Evolutionary conservation across 805 yeast genomes (phyloP).

Genomic region (Saccharomycopsis babjevae): DNA sequence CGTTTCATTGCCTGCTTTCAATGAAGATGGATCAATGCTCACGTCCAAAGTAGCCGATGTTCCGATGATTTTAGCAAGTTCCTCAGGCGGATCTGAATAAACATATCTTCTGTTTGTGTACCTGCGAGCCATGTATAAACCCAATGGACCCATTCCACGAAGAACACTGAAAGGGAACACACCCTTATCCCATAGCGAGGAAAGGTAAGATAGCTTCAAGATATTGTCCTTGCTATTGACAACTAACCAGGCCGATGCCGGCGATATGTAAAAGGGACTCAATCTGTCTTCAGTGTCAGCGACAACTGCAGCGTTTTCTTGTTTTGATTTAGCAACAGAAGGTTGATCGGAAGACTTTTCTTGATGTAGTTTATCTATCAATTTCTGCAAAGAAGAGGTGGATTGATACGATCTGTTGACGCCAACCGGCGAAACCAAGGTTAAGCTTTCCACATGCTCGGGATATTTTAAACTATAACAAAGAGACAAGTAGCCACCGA

Average conservation of each 20-base stretch:
- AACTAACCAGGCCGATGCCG: not conserved
- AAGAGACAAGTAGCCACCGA: slow-evolving; percentile 66
- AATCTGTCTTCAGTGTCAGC: slow-evolving; percentile 30
- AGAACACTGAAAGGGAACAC: slow-evolving; percentile 21
- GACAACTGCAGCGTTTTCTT: not conserved
- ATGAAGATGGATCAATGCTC: not conserved
- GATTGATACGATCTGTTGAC: slow-evolving; percentile 47
- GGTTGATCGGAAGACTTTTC: not conserved
- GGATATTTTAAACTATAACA: slow-evolving; percentile 56
- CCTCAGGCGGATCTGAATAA: not conserved
- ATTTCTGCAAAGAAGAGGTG: slow-evolving; percentile 21
- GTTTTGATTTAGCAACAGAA: not conserved
- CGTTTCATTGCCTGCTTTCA: slow-evolving; percentile 19
- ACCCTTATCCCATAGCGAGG: slow-evolving; percentile 29
- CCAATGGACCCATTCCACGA: slow-evolving; percentile 27
- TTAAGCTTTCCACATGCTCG: slow-evolving; percentile 38
- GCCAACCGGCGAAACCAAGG: slow-evolving; percentile 69
- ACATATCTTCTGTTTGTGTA: slow-evolving; percentile 24
- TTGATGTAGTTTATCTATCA: slow-evolving; percentile 1
- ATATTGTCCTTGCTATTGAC: not conserved
- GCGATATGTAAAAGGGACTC: slow-evolving; percentile 6
- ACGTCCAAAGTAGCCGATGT: not conserved
- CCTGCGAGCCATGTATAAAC: slow-evolving; percentile 24
- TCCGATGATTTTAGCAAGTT: slow-evolving; percentile 19
- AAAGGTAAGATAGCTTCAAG: slow-evolving; percentile 26